Evolutionary conservation across 1,284 basidiomycete genomes (phyloP).

Genomic region (Spongispora temasekensis): DNA sequence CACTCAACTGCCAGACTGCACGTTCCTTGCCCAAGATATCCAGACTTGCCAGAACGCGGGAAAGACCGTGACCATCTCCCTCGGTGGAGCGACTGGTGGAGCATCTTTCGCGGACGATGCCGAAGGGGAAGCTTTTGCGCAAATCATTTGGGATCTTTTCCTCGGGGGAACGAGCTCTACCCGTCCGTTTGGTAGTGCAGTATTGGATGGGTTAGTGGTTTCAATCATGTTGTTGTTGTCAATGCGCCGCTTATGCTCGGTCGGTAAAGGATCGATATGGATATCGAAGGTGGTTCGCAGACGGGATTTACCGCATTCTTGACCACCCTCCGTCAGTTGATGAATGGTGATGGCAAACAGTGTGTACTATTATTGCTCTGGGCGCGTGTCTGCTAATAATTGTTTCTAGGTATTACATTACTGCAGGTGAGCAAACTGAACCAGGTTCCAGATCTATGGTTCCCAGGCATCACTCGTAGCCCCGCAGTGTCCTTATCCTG

Average conservation of each 20-base stretch:
- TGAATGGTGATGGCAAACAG: constrained; percentile 51
- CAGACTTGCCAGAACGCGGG: constrained; percentile 61
- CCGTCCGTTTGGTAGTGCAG: constrained; percentile 63
- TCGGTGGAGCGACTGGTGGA: constrained; percentile 63
- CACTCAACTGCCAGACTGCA: constrained; percentile 59
- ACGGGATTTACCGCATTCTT: constrained; percentile 58
- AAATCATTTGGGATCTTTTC: constrained; percentile 67
- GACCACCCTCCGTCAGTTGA: constrained; percentile 49
- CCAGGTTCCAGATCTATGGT: background rate
- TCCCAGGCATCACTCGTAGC: constrained; percentile 32
- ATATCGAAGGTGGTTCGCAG: constrained; percentile 62
- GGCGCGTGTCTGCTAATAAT: constrained; percentile 5
- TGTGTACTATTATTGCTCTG: constrained; percentile 26
- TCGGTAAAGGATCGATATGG: constrained; percentile 64
- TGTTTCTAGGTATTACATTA: constrained; percentile 56
- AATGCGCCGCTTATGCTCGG: constrained; percentile 1
- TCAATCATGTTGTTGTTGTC: background rate
- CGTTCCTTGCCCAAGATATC: constrained; percentile 56
- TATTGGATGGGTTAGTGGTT: constrained; percentile 59
- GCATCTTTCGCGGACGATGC: constrained; percentile 51
- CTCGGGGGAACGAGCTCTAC: constrained; percentile 49
- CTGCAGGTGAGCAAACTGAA: constrained; percentile 35
- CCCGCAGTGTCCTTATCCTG: constrained; percentile 67
- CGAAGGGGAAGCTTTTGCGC: constrained; percentile 54
- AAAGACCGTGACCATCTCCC: constrained; percentile 64